Evolutionary conservation across 306 rosid genomes (phyloP).

Genomic region (Arachis hypogaea): DNA sequence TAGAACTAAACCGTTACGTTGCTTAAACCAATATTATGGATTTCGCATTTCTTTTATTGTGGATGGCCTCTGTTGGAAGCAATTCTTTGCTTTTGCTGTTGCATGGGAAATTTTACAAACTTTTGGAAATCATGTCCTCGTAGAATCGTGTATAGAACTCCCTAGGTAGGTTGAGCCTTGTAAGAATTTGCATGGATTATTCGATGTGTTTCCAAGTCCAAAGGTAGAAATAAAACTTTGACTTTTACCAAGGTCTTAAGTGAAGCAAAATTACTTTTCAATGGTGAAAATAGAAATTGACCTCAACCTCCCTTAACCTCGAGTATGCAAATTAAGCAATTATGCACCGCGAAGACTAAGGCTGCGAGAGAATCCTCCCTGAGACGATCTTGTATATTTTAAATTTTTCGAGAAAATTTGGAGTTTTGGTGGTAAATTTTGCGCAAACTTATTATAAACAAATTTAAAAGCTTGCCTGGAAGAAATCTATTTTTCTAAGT

Average conservation of each 20-base stretch:
- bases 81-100: conserved; percentile 66
- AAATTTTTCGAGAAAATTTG: too few relatives aligned
- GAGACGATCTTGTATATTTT: not conserved
- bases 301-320: not conserved
- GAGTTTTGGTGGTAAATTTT: too few relatives aligned
- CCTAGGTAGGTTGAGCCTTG: not conserved
- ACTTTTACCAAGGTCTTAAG: not conserved
- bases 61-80: conserved; percentile 56
- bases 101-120: conserved; percentile 39
- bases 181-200: conserved; percentile 19
- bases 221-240: too few relatives aligned
- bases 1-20: conserved; percentile 47
- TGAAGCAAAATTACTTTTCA: conserved; percentile 9
- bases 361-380: too few relatives aligned
- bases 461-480: too few relatives aligned
- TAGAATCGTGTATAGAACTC: conserved; percentile 16
- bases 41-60: conserved; percentile 62
- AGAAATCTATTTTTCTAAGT: too few relatives aligned
- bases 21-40: conserved; percentile 52
- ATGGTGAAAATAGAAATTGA: not conserved
- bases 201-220: not conserved
- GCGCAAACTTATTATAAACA: too few relatives aligned
- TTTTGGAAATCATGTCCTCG: conserved; percentile 35
- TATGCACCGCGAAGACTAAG: not conserved
- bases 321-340: not conserved